phyloP scores from a whole-genome alignment of 2,329 filamentous ascomycete genomes.

The Ophiostoma ips region DNA sequence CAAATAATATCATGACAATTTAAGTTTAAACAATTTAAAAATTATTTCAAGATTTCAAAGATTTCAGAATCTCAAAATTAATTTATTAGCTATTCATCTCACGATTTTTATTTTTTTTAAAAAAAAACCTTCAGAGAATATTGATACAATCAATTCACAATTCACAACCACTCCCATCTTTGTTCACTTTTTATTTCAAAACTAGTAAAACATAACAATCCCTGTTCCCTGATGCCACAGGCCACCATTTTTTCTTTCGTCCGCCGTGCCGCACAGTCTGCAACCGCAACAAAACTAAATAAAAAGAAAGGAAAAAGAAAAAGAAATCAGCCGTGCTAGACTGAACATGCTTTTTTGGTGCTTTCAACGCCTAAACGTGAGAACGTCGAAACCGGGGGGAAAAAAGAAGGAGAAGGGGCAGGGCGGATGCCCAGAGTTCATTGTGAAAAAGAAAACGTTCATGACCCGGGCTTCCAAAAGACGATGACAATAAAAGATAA shows the following conservation, averaged over 20 bases:
- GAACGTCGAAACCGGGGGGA: background rate
- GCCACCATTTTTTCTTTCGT: background rate
- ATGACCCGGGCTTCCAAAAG: background rate
- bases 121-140: no score
- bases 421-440: background rate
- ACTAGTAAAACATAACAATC: slow-evolving; percentile 1
- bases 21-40: no score
- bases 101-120: background rate
- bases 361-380: background rate
- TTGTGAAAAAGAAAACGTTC: background rate
- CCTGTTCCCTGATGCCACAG: background rate
- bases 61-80: no score
- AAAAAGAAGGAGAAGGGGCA: no score
- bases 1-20: no score
- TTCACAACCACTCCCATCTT: background rate
- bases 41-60: no score
- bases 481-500: background rate
- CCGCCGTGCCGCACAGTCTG: background rate
- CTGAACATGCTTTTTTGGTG: slow-evolving; percentile 1
- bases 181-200: background rate
- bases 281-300: background rate
- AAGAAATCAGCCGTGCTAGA: background rate
- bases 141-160: no score
- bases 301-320: background rate
- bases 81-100: no score